Percentiles rank a stretch among this genome's conserved stretches.
phyloP scores from a whole-genome alignment of 306 rosid species.

The Castanea sativa region DNA sequence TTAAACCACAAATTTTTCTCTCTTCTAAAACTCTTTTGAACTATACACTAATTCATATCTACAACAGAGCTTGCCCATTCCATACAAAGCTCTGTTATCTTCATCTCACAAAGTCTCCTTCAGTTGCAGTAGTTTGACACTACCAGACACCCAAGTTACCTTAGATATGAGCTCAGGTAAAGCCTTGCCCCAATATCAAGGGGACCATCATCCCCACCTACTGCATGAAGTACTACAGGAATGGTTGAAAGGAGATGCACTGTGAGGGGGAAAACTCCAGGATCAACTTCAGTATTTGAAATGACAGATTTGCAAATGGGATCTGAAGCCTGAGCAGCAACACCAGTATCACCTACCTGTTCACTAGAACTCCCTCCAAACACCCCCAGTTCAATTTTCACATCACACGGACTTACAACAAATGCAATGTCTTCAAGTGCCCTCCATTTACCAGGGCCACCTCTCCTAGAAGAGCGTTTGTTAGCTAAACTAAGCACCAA shows the following conservation, averaged over 20 bases:
- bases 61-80: conserved; percentile 24
- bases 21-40: conserved; percentile 26
- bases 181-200: conserved; percentile 74
- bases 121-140: conserved; percentile 11
- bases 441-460: conserved; percentile 57
- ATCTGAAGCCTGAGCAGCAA: conserved; percentile 16
- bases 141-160: conserved; percentile 30
- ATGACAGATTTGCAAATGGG: conserved; percentile 16
- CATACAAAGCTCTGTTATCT: conserved; percentile 8
- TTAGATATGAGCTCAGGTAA: conserved; percentile 70
- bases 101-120: conserved; percentile 11
- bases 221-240: conserved; percentile 77
- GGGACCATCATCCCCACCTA: conserved; percentile 87
- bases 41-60: conserved; percentile 45
- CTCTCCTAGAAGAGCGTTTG: conserved; percentile 49
- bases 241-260: conserved; percentile 60
- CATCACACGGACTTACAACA: conserved; percentile 53
- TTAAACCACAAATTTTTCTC: conserved; percentile 13
- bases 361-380: conserved; percentile 22
- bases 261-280: conserved; percentile 66
- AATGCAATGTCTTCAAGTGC: conserved; percentile 61
- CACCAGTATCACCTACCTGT: conserved; percentile 17
- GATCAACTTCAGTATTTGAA: conserved; percentile 40
- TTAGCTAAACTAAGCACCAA: conserved; percentile 66
- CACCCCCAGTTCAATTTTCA: conserved; percentile 22